Evolutionary conservation across 345 rosid genomes (phyloP).

Genomic region (Hirschfeldia incana): DNA sequence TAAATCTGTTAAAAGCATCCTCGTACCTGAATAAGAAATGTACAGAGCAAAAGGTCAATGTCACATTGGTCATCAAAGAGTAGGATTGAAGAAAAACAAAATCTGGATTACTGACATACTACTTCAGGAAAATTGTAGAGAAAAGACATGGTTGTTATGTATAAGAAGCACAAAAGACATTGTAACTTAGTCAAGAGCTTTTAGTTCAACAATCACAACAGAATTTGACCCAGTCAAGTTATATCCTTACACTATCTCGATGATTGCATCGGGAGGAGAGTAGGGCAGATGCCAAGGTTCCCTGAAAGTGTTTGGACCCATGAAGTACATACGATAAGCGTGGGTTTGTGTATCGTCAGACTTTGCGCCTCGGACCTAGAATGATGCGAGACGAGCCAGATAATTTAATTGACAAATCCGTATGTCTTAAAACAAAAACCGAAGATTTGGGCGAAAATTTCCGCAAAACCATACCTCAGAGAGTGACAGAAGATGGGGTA

Average conservation of each 20-base stretch:
- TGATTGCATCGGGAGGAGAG: conserved; percentile 85
- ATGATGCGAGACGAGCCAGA: conserved; percentile 26
- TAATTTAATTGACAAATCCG: conserved; percentile 11
- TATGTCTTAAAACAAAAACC: conserved; percentile 5
- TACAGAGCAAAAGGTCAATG: conserved; percentile 13
- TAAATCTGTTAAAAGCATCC: conserved; percentile 95
- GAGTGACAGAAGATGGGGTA: conserved; percentile 87
- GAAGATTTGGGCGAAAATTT: neutral
- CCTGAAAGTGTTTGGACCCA: conserved; percentile 96
- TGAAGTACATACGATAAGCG: conserved; percentile 89
- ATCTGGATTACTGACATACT: conserved; percentile 8
- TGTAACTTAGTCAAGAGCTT: neutral
- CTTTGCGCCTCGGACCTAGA: conserved; percentile 84
- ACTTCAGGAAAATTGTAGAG: neutral
- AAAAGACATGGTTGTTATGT: neutral
- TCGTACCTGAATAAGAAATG: conserved; percentile 65
- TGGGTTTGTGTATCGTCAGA: conserved; percentile 96
- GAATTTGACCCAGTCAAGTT: conserved; percentile 11
- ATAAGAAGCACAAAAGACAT: neutral
- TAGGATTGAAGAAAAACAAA: neutral
- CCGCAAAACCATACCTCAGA: conserved; percentile 63
- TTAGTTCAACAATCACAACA: conserved; percentile 27
- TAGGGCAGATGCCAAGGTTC: conserved; percentile 99
- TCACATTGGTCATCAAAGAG: neutral
- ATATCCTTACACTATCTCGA: conserved; percentile 85